These are phyloP conservation scores for Alternaria angustiovoidea DNA, from an alignment of 2,329 filamentous ascomycete genomes.

Conservation along the genomic window DNA sequence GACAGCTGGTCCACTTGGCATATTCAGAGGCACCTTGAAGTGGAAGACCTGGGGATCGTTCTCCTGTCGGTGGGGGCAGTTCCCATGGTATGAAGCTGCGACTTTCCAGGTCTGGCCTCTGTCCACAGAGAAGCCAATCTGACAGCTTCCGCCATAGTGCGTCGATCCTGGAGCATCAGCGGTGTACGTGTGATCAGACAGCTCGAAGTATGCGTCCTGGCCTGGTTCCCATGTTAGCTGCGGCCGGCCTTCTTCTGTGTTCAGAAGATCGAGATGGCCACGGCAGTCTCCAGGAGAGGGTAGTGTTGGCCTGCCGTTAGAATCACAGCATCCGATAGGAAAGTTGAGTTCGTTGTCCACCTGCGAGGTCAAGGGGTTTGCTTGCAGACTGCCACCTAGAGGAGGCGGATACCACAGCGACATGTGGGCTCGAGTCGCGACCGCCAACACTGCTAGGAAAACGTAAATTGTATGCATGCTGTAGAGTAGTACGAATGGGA, in stretches of 20 bases:
- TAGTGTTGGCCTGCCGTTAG: conserved; percentile 19
- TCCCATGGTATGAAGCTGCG: conserved; percentile 54
- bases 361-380: conserved; percentile 30
- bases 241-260: conserved; percentile 50
- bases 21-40: conserved; percentile 52
- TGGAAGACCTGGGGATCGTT: conserved; percentile 51
- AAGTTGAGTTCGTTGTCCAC: conserved; percentile 45
- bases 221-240: conserved; percentile 52
- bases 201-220: conserved; percentile 46
- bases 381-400: conserved; percentile 54
- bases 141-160: conserved; percentile 51
- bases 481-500: neutral
- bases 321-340: conserved; percentile 54
- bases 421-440: conserved; percentile 42
- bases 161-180: conserved; percentile 43
- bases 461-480: neutral
- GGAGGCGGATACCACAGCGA: conserved; percentile 51
- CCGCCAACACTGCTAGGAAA: neutral
- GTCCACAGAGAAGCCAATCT: conserved; percentile 54
- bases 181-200: conserved; percentile 20
- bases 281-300: conserved; percentile 47
- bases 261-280: conserved; percentile 52
- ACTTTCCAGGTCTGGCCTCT: conserved; percentile 54
- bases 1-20: conserved; percentile 47
- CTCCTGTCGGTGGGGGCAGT: conserved; percentile 53